Base-by-base conservation (phyloP, 805 yeast genomes). In the Ogataea trehaloabstinens region DNA sequence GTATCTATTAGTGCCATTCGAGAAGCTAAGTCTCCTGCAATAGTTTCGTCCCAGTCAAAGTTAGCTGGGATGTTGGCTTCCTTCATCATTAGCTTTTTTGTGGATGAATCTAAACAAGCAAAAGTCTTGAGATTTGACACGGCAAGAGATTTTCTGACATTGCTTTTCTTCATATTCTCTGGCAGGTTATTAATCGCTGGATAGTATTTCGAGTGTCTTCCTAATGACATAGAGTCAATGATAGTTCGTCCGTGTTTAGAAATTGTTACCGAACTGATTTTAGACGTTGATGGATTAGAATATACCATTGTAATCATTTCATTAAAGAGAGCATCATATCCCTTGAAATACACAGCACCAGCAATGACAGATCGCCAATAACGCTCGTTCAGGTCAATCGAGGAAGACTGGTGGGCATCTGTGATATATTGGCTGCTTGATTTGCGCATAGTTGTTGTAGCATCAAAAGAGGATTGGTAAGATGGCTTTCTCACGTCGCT, bases 1-100 rank as follows among this genome's bases (percentile, higher is more conserved):
- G 73, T 66, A 6, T 72, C 67, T 3, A 86, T 63, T 2, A 82
- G 63, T 3, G 52, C 52, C 82, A 90, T 82, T 11, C 64, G 46
- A 22, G 84, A 76, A 0, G 96, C 95, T 19, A 86, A 56, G 7
- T 74, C 73, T 0, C 97, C 98, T 1, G 96, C 96, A 38, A 75
- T 71, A 0, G 91, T 83, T 50, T 87, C 96, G 60, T 91, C 97
- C 76, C 80, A 71, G 57, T 73, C 71, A 45, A 62, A 63, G 12
- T 51, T 38, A 1, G 41, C 24, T 6, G 56, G 33, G 29, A 61
- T 11, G 12, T 42, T 47, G 7, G 58, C 52, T 20, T 35, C 49
- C 20, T 31, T 37, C 15, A 41, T 37, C 37, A 55, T 25, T 2
- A 40, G 17, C 10, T 49, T 37, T 8, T 48, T 46, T 10, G 53